phyloP scores from a whole-genome alignment of 2,329 filamentous ascomycete species.

The Cryphonectria nitschkei region DNA sequence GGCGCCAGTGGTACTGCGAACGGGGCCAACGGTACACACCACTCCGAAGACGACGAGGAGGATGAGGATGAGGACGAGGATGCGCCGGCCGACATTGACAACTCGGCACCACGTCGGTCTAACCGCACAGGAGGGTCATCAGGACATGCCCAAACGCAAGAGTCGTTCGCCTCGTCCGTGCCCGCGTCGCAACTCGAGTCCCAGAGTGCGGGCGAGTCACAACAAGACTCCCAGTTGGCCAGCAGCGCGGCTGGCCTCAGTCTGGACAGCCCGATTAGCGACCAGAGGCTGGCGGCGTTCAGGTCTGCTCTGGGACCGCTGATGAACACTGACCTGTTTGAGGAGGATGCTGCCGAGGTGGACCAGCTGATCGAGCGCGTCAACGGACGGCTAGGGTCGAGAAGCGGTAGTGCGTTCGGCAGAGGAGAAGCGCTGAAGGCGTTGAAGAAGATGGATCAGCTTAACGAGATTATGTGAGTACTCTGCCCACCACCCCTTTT shows the following conservation, averaged over 20 bases:
- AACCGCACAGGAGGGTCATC: conserved; percentile 43
- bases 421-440: conserved; percentile 75
- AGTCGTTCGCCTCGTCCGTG: conserved; percentile 79
- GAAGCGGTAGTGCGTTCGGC: conserved; percentile 64
- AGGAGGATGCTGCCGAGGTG: conserved; percentile 80
- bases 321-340: conserved; percentile 81
- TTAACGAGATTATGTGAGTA: conserved; percentile 91
- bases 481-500: neutral
- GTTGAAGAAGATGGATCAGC: conserved; percentile 76
- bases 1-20: conserved; percentile 31
- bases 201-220: conserved; percentile 46
- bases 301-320: conserved; percentile 80
- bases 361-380: conserved; percentile 77
- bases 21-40: conserved; percentile 33
- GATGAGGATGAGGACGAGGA: conserved; percentile 57
- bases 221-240: conserved; percentile 51
- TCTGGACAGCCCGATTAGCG: conserved; percentile 56
- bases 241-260: conserved; percentile 46
- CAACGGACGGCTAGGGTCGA: conserved; percentile 67
- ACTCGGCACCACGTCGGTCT: conserved; percentile 48
- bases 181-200: conserved; percentile 71
- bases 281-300: conserved; percentile 73
- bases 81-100: conserved; percentile 42
- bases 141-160: conserved; percentile 55
- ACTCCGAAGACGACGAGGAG: conserved; percentile 51